Base-by-base conservation (phyloP, 768 basidiomycete species). In the Cyclocybe cylindracea region DNA sequence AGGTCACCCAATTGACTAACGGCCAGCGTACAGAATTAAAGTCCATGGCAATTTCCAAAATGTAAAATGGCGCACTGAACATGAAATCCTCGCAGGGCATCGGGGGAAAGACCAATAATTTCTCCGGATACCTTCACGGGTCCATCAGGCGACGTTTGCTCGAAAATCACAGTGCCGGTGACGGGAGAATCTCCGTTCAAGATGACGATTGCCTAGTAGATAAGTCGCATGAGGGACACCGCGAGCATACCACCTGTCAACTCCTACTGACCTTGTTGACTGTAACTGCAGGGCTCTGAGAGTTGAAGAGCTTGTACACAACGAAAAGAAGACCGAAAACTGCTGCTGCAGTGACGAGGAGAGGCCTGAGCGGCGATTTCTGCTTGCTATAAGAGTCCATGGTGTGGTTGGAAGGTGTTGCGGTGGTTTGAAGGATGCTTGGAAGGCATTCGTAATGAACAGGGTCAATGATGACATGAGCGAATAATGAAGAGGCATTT, bases 81-180 rank as follows among this genome's bases (percentile, higher is more conserved):
- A 69, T 93, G 91, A 73, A 92, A 89, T 5, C 91, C 91, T 34
- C 85, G 79, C 52, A 74, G 63, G 4, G 84, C 74, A 44, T 75
- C 75, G 4, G 83, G 73, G 55, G 82, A 78, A 40, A 93, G 76
- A 54, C 79, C 79, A 50, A 70, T 74, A 55, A 94, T 72, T 46
- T 79, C 74, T 24, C 89, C 89, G 8, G 78, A 78, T 37, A 93
- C 69, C 10, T 70, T 80, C 44, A 89, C 86, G 19, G 83, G 78
- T 2, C 76, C 78, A 48, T 62, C 64, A 54, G 67, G 65, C 13
- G 72, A 63, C 2, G 71, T 48, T 66, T 92, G 90, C 29, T 76
- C 72, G 66, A 93, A 91, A 37, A 73, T 76, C 52, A 91, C 80
- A 4, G 77, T 82, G 37, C 91, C 91, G 37, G 71, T 68, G 45